Conservation (phyloP, 495 filamentous ascomycete genomes). For the Podospora conica region DNA sequence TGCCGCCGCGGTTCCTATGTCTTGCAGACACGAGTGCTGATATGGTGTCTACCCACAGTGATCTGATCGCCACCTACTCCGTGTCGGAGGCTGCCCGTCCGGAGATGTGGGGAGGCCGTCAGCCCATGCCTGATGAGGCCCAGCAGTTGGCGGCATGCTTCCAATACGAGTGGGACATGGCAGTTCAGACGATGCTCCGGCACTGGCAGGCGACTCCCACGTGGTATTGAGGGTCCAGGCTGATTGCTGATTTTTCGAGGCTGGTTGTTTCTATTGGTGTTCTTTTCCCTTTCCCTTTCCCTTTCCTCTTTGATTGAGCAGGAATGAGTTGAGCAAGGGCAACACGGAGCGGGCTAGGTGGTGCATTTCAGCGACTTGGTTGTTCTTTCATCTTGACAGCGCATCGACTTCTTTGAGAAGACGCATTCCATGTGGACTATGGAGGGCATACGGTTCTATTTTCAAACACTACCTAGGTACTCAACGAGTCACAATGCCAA, state of each 20-base stretch:
- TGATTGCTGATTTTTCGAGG: background rate
- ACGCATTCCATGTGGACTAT: too few relatives aligned
- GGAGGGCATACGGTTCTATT: background rate
- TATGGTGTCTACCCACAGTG: constrained; percentile 30
- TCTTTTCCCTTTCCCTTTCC: background rate
- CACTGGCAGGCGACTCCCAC: constrained; percentile 61
- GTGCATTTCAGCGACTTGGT: too few relatives aligned
- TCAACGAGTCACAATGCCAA: background rate
- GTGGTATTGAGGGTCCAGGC: constrained; percentile 29
- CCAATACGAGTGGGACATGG: constrained; percentile 60
- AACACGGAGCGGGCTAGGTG: too few relatives aligned
- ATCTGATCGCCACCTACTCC: constrained; percentile 56
- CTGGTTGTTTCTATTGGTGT: background rate
- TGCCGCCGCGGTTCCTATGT: constrained; percentile 24
- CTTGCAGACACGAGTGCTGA: background rate
- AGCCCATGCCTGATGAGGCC: constrained; percentile 49
- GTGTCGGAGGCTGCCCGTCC: constrained; percentile 53
- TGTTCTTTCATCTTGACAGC: too few relatives aligned
- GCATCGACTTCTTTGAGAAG: background rate
- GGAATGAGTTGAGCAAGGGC: too few relatives aligned
- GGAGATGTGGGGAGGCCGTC: constrained; percentile 65
- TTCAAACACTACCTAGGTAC: background rate
- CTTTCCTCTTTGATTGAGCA: too few relatives aligned
- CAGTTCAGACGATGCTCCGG: constrained; percentile 58
- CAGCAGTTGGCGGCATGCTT: constrained; percentile 58